A percentile compares a stretch with the other conserved stretches of the same genome.
Conservation (phyloP, 345 rosid species). For the Corymbia maculata region DNA sequence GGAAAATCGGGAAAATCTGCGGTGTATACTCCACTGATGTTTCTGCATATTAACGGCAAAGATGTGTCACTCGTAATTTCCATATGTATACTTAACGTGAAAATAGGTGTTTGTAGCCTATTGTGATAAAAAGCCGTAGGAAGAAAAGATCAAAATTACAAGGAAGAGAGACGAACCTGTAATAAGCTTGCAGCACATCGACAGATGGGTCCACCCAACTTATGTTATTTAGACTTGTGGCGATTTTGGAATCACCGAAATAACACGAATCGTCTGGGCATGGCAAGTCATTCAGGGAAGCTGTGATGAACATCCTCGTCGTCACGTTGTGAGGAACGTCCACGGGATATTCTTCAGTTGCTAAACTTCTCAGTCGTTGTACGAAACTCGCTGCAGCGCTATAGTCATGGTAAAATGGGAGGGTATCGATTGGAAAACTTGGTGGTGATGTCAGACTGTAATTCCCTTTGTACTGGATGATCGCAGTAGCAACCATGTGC, state of each 20-base stretch:
- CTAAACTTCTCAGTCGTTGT: neutral
- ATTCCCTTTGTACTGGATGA: slow-evolving; percentile 1
- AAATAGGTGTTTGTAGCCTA: neutral
- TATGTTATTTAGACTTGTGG: slow-evolving; percentile 4
- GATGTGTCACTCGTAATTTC: neutral
- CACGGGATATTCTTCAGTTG: neutral
- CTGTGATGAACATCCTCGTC: neutral
- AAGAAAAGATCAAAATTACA: neutral
- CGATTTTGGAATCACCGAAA: neutral
- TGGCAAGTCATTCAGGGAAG: neutral
- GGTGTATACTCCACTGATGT: neutral
- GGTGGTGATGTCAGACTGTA: neutral
- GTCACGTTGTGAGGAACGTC: slow-evolving; percentile 1
- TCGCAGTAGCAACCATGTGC: neutral
- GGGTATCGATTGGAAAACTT: neutral
- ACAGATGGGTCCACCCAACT: neutral
- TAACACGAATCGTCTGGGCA: neutral
- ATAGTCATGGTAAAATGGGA: neutral
- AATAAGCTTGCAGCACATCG: neutral
- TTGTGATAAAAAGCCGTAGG: neutral
- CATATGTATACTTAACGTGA: neutral
- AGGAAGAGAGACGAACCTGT: neutral
- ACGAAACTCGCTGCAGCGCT: neutral
- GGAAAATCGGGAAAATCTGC: neutral
- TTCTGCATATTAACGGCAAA: neutral